Percentiles rank a stretch among this genome's conserved stretches.
Conservation (phyloP, 371 early-diverging fungal genomes). For the Capillidium heterosporum region DNA sequence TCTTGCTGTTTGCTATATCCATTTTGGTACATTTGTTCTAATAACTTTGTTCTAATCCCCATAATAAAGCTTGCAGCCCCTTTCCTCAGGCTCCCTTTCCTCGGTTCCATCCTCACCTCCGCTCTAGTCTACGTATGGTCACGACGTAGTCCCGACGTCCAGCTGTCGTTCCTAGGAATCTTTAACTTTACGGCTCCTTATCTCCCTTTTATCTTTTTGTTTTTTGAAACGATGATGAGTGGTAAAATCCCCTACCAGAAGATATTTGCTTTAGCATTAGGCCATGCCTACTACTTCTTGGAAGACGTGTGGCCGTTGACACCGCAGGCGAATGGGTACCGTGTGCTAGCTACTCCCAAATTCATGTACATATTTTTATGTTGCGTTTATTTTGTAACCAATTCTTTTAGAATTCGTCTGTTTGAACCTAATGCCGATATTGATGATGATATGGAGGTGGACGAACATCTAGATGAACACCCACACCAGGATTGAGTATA, state of each 20-base stretch:
- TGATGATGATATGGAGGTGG: too few relatives aligned
- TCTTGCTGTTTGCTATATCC: conserved; percentile 39
- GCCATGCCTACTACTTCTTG: conserved; percentile 86
- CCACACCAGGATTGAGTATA: too few relatives aligned
- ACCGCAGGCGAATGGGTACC: conserved; percentile 31
- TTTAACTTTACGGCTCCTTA: conserved; percentile 83
- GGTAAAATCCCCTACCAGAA: conserved; percentile 62
- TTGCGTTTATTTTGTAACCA: too few relatives aligned
- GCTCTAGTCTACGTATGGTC: conserved; percentile 92
- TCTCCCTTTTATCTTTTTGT: conserved; percentile 77
- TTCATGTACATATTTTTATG: too few relatives aligned
- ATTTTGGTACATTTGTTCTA: conserved; percentile 25
- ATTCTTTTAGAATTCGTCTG: too few relatives aligned
- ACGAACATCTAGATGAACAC: too few relatives aligned
- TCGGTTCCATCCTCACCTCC: conserved; percentile 68
- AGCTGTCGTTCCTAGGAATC: conserved; percentile 73
- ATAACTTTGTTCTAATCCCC: not conserved
- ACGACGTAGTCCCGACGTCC: conserved; percentile 68
- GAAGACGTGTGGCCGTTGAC: conserved; percentile 86
- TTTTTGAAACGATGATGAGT: conserved; percentile 55
- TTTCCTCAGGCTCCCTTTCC: conserved; percentile 53
- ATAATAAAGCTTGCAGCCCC: conserved; percentile 38
- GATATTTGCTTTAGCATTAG: conserved; percentile 66
- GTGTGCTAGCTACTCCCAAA: conserved; percentile 34
- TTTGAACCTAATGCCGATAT: too few relatives aligned